A percentile compares a stretch with the other conserved stretches of the same genome.
phyloP scores from a whole-genome alignment of 495 filamentous ascomycete species.

The Trichoderma orchidacearum region DNA sequence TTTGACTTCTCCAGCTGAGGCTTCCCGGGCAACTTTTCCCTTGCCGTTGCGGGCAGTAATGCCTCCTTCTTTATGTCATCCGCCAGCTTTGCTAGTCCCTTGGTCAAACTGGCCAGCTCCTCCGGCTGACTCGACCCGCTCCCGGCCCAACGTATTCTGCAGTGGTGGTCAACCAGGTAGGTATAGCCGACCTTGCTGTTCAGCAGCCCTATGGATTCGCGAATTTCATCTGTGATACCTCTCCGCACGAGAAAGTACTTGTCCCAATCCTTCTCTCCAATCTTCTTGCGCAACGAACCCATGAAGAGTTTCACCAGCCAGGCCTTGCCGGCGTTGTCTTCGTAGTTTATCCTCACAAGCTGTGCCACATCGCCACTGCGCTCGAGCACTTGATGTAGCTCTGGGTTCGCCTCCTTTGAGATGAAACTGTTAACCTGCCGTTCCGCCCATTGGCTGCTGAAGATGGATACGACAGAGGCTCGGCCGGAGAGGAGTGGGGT shows the following conservation, averaged over 20 bases:
- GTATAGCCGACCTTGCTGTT: constrained; percentile 91
- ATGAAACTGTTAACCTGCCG: constrained; percentile 63
- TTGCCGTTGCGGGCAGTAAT: constrained; percentile 1
- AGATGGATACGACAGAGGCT: constrained; percentile 66
- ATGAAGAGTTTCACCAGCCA: constrained; percentile 59
- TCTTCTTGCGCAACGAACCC: constrained; percentile 38
- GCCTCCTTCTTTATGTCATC: constrained; percentile 35
- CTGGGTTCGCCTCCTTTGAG: constrained; percentile 47
- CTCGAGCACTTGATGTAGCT: constrained; percentile 38
- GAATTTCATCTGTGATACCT: constrained; percentile 60
- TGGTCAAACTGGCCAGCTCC: constrained; percentile 61
- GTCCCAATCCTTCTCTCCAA: constrained; percentile 47
- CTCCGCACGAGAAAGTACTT: constrained; percentile 74
- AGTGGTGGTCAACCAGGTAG: constrained; percentile 77
- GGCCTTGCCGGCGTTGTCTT: constrained; percentile 66
- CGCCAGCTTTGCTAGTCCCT: constrained; percentile 52
- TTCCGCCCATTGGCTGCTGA: constrained; percentile 74
- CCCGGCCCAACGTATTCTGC: constrained; percentile 88
- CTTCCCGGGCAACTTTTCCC: not conserved
- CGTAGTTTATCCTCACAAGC: constrained; percentile 72
- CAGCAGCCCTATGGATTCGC: constrained; percentile 63
- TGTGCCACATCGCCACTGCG: constrained; percentile 40
- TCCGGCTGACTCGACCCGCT: constrained; percentile 58
- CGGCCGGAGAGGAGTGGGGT: constrained; percentile 55
- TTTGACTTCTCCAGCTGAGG: not conserved